Conservation (phyloP, 257 asterid genomes). For the Nicotiana undulata region DNA sequence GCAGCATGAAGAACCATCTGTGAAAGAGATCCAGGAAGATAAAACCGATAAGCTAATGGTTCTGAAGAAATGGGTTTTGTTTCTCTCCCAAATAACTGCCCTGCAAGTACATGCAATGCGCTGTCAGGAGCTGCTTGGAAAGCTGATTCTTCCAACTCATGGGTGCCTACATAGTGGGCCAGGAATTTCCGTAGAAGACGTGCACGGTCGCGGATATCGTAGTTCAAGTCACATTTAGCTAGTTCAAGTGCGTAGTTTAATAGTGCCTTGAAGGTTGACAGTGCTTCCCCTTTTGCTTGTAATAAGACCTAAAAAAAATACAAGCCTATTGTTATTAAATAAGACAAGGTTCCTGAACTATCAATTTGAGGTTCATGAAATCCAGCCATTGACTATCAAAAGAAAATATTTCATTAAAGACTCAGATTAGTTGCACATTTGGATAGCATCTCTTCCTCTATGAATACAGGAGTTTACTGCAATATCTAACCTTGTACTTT, state of each 20-base stretch:
- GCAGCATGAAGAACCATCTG: constrained; percentile 98
- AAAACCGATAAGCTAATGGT: constrained; percentile 55
- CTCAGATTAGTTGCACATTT: neutral
- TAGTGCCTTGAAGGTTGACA: constrained; percentile 30
- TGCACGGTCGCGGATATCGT: constrained; percentile 94
- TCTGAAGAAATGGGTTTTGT: constrained; percentile 36
- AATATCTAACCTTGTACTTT: neutral
- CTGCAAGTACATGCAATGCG: constrained; percentile 39
- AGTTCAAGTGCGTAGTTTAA: constrained; percentile 69
- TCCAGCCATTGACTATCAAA: constrained; percentile 4
- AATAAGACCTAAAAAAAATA: constrained; percentile 54
- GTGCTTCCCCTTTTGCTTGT: constrained; percentile 49
- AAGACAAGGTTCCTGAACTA: neutral
- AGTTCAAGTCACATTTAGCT: constrained; percentile 72
- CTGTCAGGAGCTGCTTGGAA: constrained; percentile 28
- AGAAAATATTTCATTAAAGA: neutral
- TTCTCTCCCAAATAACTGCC: constrained; percentile 54
- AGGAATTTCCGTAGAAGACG: constrained; percentile 57
- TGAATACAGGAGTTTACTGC: neutral
- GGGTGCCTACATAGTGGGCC: constrained; percentile 33
- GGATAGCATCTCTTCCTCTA: neutral
- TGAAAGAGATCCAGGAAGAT: constrained; percentile 98
- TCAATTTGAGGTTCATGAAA: neutral
- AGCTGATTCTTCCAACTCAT: constrained; percentile 34
- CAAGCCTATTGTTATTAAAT: constrained; percentile 10